Percentiles rank a stretch among this genome's conserved stretches.
These are phyloP conservation scores for Insectozyma bohioensis DNA, from an alignment of 1,139 yeast genomes.

Conservation along the genomic window DNA sequence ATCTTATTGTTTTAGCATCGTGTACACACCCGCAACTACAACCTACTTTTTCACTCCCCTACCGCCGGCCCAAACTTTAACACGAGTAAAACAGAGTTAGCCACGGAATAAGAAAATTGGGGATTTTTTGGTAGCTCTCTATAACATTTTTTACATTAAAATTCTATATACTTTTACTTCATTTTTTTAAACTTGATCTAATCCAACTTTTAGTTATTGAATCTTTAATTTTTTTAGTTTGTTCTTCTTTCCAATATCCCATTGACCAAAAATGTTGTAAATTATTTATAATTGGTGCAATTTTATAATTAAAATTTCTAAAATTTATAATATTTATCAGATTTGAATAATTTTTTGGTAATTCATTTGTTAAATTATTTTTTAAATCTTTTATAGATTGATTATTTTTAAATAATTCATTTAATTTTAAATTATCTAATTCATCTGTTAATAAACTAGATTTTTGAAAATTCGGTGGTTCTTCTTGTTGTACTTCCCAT, in stretches of 20 bases:
- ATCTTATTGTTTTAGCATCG: no score
- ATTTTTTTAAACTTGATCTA: constrained; percentile 14
- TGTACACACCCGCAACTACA: no score
- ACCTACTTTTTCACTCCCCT: no score
- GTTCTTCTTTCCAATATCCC: constrained; percentile 54
- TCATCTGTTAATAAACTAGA: not conserved
- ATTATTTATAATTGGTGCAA: constrained; percentile 50
- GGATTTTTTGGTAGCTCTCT: no score
- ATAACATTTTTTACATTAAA: not conserved
- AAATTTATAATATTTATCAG: constrained; percentile 27
- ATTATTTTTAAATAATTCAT: constrained; percentile 8
- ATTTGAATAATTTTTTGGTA: constrained; percentile 28
- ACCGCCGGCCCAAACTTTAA: no score
- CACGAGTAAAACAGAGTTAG: no score
- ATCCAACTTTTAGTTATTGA: constrained; percentile 44
- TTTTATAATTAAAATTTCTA: constrained; percentile 24
- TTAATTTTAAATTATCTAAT: not conserved
- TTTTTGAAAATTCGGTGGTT: not conserved
- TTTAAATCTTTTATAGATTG: constrained; percentile 15
- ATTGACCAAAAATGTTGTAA: constrained; percentile 64
- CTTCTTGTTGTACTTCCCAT: constrained; percentile 45
- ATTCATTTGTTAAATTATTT: constrained; percentile 14
- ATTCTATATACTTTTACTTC: constrained; percentile 1
- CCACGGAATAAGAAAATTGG: no score
- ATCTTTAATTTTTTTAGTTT: constrained; percentile 50